Base-by-base conservation (phyloP, 2,329 filamentous ascomycete species). In the Aspergillus cejpii region DNA sequence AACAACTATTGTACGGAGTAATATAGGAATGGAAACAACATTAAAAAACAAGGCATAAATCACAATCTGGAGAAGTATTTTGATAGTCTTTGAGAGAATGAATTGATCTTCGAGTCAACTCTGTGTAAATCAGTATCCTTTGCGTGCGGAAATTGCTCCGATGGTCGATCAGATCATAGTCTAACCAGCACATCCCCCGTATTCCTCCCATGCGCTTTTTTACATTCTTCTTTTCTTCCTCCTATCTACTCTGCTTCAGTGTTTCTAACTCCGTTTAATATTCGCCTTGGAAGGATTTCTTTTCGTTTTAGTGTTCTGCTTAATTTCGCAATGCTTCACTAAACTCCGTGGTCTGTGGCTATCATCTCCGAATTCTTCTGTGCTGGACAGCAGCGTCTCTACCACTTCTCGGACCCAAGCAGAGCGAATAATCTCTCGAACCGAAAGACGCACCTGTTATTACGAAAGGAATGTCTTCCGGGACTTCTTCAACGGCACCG, bases 391-490 rank as follows among this genome's bases (percentile, higher is more conserved):
- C 17, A 34, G 15, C 10, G 15, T 34, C 23, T 19, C 31, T 7
- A 17, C 17, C 31, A 14, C 15, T 33, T 10, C 29, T 17, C 29
- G 8, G 15, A 20, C 14, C 17, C 31, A 5, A 11, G 11, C 11
- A 15, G 31, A 34, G 8, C 17, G 15, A 12, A 20, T 19, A 17
- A 11, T 20, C 15, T 19, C 31, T 20, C 31, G 10, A 1, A 34
- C 14, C 8, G 17, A 34, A 34, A 6, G 3, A 17, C 15, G 15
- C 31, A 10, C 11, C 15, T 19, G 2, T 12, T 11, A 19, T 11
- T 12, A 15, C 15, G 31, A 20, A 15, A 48, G 28, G 44, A 34
- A 63, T 61, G 62, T 60, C 59, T 46, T 55, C 61, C 41, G 59
- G 54, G 33, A 47, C 50, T 37, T 54, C 61, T 34, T 52, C 59